phyloP scores from a whole-genome alignment of 1,139 yeast species.

The Saccharomyces hybrid region DNA sequence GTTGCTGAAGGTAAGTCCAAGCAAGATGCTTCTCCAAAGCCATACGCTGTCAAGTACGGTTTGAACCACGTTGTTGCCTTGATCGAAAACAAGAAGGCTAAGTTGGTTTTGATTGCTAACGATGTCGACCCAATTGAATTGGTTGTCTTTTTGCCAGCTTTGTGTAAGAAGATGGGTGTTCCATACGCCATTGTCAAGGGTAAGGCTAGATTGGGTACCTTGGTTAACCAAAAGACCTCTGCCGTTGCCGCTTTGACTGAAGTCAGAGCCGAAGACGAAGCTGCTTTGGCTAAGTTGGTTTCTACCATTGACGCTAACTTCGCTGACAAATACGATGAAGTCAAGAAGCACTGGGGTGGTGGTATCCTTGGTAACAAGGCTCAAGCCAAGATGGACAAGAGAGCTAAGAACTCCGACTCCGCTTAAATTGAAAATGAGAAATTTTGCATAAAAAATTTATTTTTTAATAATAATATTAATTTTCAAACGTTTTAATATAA shows the following conservation, averaged over 20 bases:
- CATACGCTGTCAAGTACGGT: conserved; percentile 93
- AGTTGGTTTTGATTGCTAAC: conserved; percentile 92
- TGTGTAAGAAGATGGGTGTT: conserved; percentile 98
- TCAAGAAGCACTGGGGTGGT: conserved; percentile 99
- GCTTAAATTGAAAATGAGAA: background rate
- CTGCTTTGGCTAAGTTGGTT: conserved; percentile 84
- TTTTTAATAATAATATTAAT: background rate
- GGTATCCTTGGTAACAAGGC: conserved; percentile 95
- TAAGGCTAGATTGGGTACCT: conserved; percentile 96
- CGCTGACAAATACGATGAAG: conserved; percentile 84
- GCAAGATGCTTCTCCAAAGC: conserved; percentile 93
- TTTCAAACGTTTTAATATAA: background rate
- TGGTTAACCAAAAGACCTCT: conserved; percentile 94
- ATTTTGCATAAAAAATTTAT: background rate
- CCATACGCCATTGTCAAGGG: conserved; percentile 98
- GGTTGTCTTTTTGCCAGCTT: conserved; percentile 93
- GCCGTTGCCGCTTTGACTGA: conserved; percentile 96
- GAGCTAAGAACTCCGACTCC: conserved; percentile 41
- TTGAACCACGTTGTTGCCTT: conserved; percentile 96
- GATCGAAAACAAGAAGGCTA: conserved; percentile 96
- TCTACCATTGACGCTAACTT: conserved; percentile 91
- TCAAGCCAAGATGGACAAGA: conserved; percentile 60
- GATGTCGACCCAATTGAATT: conserved; percentile 98
- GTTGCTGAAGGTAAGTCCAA: conserved; percentile 95
- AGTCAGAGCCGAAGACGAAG: conserved; percentile 87